Percentiles rank a stretch among this genome's conserved stretches.
phyloP scores from a whole-genome alignment of 106 monocot species.

The Platanthera zijinensis region DNA sequence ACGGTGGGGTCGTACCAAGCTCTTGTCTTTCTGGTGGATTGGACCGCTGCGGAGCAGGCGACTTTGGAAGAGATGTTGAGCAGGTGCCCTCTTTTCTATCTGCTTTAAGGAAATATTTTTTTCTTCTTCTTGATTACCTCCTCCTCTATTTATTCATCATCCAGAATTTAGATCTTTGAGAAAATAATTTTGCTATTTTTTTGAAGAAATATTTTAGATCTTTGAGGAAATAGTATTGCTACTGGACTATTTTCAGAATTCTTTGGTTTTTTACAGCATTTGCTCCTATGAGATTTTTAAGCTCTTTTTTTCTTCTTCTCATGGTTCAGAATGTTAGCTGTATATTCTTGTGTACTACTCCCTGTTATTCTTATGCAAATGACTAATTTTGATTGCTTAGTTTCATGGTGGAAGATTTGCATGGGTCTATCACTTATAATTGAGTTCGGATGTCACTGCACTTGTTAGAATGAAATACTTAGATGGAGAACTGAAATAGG shows the following conservation, averaged over 20 bases:
- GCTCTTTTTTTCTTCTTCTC: neutral
- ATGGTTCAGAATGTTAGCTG: neutral
- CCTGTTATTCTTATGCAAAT: neutral
- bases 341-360: neutral
- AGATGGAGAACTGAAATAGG: no score
- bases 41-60: constrained; percentile 37
- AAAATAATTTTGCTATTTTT: neutral
- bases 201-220: neutral
- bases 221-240: neutral
- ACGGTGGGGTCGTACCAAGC: constrained; percentile 18
- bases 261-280: neutral
- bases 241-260: neutral
- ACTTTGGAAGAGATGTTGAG: constrained; percentile 32
- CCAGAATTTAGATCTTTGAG: neutral
- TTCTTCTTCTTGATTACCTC: neutral
- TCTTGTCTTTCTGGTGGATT: constrained; percentile 29
- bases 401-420: neutral
- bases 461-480: no score
- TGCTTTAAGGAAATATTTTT: neutral
- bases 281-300: neutral
- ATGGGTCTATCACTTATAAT: neutral
- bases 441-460: neutral
- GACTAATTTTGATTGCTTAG: neutral
- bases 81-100: constrained; percentile 11
- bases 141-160: neutral